Percentiles rank a stretch among this genome's conserved stretches.
phyloP scores from a whole-genome alignment of 352 stramenopile genomes.

The Plasmopara viticola region DNA sequence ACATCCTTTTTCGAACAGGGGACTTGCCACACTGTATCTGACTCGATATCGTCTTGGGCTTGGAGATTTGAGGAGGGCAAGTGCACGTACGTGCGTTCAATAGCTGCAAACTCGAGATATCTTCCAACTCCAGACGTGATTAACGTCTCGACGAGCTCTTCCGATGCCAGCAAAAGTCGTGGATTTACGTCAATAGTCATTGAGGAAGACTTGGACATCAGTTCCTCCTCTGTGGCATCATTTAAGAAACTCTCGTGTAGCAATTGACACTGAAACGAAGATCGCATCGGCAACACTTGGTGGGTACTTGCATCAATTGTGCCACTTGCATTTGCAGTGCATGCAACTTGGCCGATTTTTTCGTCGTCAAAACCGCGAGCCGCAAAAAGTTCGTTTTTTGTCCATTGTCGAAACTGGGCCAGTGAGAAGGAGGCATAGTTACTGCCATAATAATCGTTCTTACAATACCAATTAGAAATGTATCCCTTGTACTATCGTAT shows the following conservation, averaged over 20 bases:
- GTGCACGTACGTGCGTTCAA: slow-evolving; percentile 80
- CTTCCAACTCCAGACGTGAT: slow-evolving; percentile 79
- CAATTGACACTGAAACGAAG: slow-evolving; percentile 40
- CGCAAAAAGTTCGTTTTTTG: slow-evolving; percentile 34
- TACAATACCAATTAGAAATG: slow-evolving; percentile 1
- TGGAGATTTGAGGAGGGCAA: slow-evolving; percentile 8
- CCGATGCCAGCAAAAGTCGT: slow-evolving; percentile 73
- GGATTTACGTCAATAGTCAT: slow-evolving; percentile 79
- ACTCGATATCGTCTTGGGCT: slow-evolving; percentile 1
- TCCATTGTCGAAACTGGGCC: slow-evolving; percentile 52
- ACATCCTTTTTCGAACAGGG: slow-evolving; percentile 88
- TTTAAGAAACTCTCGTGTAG: slow-evolving; percentile 38
- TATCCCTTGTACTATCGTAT: not conserved
- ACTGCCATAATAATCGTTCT: slow-evolving; percentile 83
- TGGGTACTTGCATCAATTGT: slow-evolving; percentile 7
- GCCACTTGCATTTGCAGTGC: not conserved
- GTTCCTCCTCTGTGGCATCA: slow-evolving; percentile 26
- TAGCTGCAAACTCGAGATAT: slow-evolving; percentile 85
- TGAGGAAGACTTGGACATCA: slow-evolving; percentile 40
- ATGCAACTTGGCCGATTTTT: slow-evolving; percentile 7
- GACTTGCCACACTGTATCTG: slow-evolving; percentile 67
- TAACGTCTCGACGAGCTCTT: slow-evolving; percentile 73
- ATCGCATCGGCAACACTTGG: slow-evolving; percentile 33
- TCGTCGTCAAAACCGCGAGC: slow-evolving; percentile 35
- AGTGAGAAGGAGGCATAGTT: slow-evolving; percentile 72